These are phyloP conservation scores for Brasenia schreberi DNA, from an alignment of 164 flowering plant genomes.

Conservation along the genomic window DNA sequence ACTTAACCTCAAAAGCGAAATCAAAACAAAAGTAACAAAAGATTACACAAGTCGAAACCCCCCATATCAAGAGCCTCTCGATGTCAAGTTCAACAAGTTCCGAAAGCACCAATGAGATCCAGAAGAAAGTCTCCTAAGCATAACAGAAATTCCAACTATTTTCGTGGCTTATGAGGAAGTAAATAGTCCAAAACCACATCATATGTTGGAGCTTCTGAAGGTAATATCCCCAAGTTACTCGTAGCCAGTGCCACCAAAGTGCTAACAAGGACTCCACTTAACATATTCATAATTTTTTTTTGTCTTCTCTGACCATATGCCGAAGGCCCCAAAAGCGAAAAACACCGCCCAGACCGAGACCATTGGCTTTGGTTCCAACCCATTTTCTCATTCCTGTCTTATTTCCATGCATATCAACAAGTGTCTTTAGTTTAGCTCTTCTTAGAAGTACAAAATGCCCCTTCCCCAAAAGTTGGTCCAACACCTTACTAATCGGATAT, in stretches of 20 bases:
- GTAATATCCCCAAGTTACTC: conserved; percentile 64
- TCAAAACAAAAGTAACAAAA: too few species aligned
- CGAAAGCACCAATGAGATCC: too few species aligned
- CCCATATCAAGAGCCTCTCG: too few species aligned
- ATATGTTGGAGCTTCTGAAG: conserved; percentile 55
- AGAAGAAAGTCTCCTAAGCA: too few species aligned
- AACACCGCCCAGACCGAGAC: conserved; percentile 57
- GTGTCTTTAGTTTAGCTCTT: conserved; percentile 58
- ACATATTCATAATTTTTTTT: conserved; percentile 41
- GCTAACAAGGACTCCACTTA: conserved; percentile 77
- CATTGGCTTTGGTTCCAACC: conserved; percentile 20
- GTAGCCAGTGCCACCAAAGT: conserved; percentile 68
- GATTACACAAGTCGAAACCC: too few species aligned
- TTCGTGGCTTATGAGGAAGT: conserved; percentile 33
- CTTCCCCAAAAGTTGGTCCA: conserved; percentile 58
- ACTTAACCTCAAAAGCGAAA: too few species aligned
- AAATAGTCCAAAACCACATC: conserved; percentile 45
- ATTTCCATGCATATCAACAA: conserved; percentile 65
- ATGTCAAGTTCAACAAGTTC: too few species aligned
- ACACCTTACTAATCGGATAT: conserved; percentile 69
- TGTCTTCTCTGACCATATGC: conserved; percentile 93
- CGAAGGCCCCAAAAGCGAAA: conserved; percentile 67
- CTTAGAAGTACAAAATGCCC: conserved; percentile 49
- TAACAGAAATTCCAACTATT: too few species aligned
- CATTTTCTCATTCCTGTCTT: conserved; percentile 24